Conservation (phyloP, 345 rosid genomes). For the Mercurialis annua region DNA sequence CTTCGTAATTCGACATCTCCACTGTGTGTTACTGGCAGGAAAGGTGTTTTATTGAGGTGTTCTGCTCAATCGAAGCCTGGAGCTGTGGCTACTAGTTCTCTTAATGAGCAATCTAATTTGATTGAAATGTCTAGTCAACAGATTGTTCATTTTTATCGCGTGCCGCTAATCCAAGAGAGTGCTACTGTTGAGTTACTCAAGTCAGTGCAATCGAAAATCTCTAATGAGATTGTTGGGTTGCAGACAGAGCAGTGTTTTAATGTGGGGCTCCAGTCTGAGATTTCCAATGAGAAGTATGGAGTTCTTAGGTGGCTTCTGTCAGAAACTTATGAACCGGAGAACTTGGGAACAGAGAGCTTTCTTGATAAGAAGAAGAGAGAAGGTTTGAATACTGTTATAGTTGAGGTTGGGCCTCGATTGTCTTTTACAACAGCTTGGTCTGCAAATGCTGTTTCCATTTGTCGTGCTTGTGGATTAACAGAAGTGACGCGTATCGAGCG, state of each 20-base stretch:
- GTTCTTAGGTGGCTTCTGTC: constrained; percentile 81
- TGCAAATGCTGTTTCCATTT: constrained; percentile 80
- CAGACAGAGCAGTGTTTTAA: constrained; percentile 85
- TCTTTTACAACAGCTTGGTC: constrained; percentile 98
- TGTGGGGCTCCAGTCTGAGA: constrained; percentile 46
- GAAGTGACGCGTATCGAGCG: constrained; percentile 83
- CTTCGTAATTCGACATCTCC: constrained; percentile 5
- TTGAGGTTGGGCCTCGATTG: constrained; percentile 86
- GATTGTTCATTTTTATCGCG: constrained; percentile 66
- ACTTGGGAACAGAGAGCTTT: constrained; percentile 67
- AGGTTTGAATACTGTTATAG: constrained; percentile 48
- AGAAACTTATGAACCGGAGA: constrained; percentile 90
- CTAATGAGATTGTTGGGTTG: constrained; percentile 65
- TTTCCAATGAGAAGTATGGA: constrained; percentile 46
- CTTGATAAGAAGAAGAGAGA: constrained; percentile 70
- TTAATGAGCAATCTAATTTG: constrained; percentile 43
- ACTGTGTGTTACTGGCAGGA: background rate
- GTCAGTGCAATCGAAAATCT: constrained; percentile 57
- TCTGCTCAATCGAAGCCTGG: constrained; percentile 44
- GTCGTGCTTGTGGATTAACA: constrained; percentile 66
- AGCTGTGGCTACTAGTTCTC: constrained; percentile 36
- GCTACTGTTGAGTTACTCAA: constrained; percentile 64
- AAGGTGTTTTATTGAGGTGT: constrained; percentile 38
- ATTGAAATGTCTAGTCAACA: constrained; percentile 56
- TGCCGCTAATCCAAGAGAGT: constrained; percentile 74